Percentiles rank a stretch among this genome's conserved stretches.
phyloP scores from a whole-genome alignment of 1,284 basidiomycete genomes.

The Tranzscheliella williamsii region DNA sequence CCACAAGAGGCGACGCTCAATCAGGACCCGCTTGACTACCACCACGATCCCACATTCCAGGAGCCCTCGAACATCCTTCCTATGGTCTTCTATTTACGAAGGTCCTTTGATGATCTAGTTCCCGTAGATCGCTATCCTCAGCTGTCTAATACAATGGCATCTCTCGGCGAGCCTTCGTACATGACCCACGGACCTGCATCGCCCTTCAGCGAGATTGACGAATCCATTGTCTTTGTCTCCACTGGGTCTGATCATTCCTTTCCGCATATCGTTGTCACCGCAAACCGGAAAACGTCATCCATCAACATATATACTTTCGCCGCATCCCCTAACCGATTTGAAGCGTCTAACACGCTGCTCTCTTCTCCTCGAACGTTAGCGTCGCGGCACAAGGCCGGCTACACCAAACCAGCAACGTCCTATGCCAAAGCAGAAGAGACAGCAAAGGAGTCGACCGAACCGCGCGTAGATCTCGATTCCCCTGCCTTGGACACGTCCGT shows the following conservation, averaged over 20 bases:
- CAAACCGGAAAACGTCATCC: conserved; percentile 6
- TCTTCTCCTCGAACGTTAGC: conserved; percentile 5
- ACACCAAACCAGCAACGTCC: neutral
- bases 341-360: conserved; percentile 21
- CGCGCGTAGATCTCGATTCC: no score
- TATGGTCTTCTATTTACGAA: conserved; percentile 47
- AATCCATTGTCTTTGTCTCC: conserved; percentile 34
- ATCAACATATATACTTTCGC: conserved; percentile 43
- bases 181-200: conserved; percentile 30
- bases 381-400: neutral
- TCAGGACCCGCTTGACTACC: conserved; percentile 9
- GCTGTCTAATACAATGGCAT: conserved; percentile 4
- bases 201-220: conserved; percentile 36
- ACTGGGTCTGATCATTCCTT: neutral
- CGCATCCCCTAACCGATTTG: conserved; percentile 14
- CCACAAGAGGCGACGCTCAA: neutral
- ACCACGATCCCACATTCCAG: conserved; percentile 10
- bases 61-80: conserved; percentile 20
- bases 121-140: conserved; percentile 38
- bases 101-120: conserved; percentile 45
- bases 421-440: neutral
- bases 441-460: no score
- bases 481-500: neutral
- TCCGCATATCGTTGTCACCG: conserved; percentile 31
- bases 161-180: conserved; percentile 5